Conservation (phyloP, 345 rosid species). For the Limnanthes douglasii region DNA sequence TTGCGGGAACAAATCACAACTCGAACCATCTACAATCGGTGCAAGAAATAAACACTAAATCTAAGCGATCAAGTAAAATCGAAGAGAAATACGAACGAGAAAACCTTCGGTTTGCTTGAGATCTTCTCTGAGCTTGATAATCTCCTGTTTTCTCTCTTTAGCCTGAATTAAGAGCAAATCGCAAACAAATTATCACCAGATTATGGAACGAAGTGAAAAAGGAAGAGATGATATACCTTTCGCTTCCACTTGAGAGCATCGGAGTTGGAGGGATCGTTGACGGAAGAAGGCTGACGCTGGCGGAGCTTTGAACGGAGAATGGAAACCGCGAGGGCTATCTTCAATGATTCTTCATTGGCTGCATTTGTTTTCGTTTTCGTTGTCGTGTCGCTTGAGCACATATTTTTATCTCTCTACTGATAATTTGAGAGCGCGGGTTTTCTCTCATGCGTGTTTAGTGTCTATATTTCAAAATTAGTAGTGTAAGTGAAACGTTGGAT, state of each 20-base stretch:
- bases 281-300: slow-evolving; percentile 17
- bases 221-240: slow-evolving; percentile 32
- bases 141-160: slow-evolving; percentile 65
- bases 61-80: neutral
- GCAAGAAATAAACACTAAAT: slow-evolving; percentile 3
- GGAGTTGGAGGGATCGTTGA: slow-evolving; percentile 17
- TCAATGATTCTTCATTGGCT: slow-evolving; percentile 32
- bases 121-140: slow-evolving; percentile 53
- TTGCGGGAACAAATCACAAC: slow-evolving; percentile 40
- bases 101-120: slow-evolving; percentile 74
- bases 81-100: slow-evolving; percentile 1
- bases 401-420: no score
- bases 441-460: no score
- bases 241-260: slow-evolving; percentile 75
- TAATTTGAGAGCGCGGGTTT: no score
- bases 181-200: neutral
- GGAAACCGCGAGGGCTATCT: slow-evolving; percentile 62
- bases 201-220: neutral
- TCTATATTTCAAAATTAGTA: no score
- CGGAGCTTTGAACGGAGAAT: slow-evolving; percentile 60
- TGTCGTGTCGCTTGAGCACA: slow-evolving; percentile 12
- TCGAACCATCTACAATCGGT: slow-evolving; percentile 29
- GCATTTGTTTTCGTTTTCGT: slow-evolving; percentile 7
- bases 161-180: slow-evolving; percentile 49
- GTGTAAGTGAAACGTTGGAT: no score